Conservation (phyloP, 163 green algal species). For the Scenedesmus sp. region DNA sequence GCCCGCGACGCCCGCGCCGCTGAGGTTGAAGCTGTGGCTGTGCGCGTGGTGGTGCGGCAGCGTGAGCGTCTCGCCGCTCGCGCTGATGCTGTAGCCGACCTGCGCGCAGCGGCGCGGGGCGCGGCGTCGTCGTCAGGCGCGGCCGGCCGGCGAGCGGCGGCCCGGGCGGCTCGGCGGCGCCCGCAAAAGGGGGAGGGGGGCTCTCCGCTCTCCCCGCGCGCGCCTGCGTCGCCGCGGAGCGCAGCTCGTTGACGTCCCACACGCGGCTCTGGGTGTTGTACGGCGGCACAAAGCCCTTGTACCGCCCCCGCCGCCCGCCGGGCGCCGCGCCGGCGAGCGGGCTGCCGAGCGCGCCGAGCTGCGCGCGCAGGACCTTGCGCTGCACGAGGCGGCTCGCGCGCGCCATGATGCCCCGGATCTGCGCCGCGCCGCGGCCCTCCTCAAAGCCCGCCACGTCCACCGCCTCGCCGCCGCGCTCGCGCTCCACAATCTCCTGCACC, state of each 20-base stretch:
- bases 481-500: conserved; percentile 40
- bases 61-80: no score
- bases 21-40: no score
- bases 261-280: conserved; percentile 55
- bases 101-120: background rate
- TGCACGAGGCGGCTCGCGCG: conserved; percentile 43
- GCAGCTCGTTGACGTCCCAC: conserved; percentile 41
- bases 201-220: no score
- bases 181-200: no score
- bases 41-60: background rate
- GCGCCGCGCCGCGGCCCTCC: background rate
- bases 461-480: conserved; percentile 16
- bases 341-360: background rate
- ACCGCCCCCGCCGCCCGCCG: background rate
- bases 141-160: no score
- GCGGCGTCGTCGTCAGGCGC: no score
- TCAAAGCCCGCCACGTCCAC: background rate
- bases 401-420: conserved; percentile 32
- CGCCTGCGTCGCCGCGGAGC: conserved; percentile 32
- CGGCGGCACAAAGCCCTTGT: conserved; percentile 58
- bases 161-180: no score
- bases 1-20: no score
- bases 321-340: no score
- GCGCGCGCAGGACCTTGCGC: conserved; percentile 43
- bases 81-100: conserved; percentile 30